Percentiles rank a stretch among this genome's conserved stretches.
phyloP scores from a whole-genome alignment of 1,284 basidiomycete species.

The Cystobasidiaceae sp. region DNA sequence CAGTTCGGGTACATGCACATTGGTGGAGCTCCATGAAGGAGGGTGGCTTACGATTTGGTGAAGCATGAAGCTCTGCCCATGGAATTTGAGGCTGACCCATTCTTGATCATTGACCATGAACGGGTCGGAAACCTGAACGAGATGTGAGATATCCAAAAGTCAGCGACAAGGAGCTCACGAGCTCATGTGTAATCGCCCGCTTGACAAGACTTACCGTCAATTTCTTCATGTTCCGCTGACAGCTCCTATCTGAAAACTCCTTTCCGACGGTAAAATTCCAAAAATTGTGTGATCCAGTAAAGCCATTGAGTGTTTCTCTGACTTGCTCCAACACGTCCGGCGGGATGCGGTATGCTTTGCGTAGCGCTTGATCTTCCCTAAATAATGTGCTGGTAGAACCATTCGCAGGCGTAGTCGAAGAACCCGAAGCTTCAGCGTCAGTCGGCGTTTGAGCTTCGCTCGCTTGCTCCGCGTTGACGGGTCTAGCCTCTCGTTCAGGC shows the following conservation, averaged over 20 bases:
- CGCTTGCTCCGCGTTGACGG: background rate
- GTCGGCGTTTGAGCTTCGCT: conserved; percentile 35
- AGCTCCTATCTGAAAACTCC: conserved; percentile 73
- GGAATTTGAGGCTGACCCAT: conserved; percentile 89
- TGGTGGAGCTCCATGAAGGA: too few species aligned
- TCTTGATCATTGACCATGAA: conserved; percentile 83
- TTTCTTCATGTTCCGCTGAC: conserved; percentile 75
- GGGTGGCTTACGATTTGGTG: conserved; percentile 65
- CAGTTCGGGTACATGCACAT: background rate
- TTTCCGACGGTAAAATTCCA: conserved; percentile 94
- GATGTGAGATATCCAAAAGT: background rate
- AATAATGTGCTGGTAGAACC: too few species aligned
- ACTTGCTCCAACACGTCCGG: conserved; percentile 57
- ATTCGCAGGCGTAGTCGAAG: too few species aligned
- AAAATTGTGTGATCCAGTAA: conserved; percentile 75
- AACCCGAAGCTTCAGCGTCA: conserved; percentile 46
- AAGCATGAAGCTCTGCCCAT: conserved; percentile 98
- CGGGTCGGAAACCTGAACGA: conserved; percentile 64
- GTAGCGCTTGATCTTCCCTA: conserved; percentile 21
- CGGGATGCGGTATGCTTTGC: conserved; percentile 63
- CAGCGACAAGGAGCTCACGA: conserved; percentile 16
- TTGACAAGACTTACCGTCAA: conserved; percentile 75
- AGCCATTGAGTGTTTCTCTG: conserved; percentile 58
- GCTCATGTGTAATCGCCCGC: too few species aligned
- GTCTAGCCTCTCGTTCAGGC: conserved; percentile 1